Evolutionary conservation across 2,329 filamentous ascomycete species (phyloP).

Genomic region (Alternaria arborescens): DNA sequence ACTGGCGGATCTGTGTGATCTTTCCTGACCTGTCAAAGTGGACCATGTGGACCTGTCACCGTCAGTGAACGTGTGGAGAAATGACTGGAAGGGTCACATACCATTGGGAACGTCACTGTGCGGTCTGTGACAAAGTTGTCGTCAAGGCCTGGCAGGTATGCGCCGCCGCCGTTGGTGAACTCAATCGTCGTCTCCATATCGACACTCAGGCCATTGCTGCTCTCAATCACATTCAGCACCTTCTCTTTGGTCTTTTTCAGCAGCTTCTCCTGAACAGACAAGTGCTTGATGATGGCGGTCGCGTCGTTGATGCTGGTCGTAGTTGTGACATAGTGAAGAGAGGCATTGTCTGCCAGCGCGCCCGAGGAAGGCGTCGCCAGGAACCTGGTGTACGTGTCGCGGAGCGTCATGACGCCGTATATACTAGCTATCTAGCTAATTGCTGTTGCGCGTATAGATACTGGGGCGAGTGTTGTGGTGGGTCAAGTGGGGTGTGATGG

Average conservation of each 20-base stretch:
- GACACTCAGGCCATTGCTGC: constrained; percentile 71
- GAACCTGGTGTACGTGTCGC: constrained; percentile 57
- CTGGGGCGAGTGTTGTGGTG: neutral
- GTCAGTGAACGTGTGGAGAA: constrained; percentile 17
- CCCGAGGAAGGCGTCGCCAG: constrained; percentile 54
- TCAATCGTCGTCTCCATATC: constrained; percentile 86
- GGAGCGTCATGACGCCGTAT: constrained; percentile 34
- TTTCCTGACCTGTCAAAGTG: constrained; percentile 78
- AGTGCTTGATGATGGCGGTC: constrained; percentile 82
- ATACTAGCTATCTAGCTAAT: constrained; percentile 17
- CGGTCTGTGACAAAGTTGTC: constrained; percentile 93
- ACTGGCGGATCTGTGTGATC: constrained; percentile 86
- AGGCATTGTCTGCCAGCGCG: constrained; percentile 56
- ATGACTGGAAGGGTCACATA: constrained; percentile 53
- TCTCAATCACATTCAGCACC: constrained; percentile 77
- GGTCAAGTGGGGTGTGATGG: constrained; percentile 15
- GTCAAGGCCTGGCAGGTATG: constrained; percentile 87
- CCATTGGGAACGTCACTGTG: constrained; percentile 79
- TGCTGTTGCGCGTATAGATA: constrained; percentile 23
- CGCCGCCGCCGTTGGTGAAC: constrained; percentile 81
- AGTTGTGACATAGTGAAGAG: constrained; percentile 85
- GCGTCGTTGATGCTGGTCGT: constrained; percentile 76
- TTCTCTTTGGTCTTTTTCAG: constrained; percentile 86
- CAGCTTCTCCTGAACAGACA: constrained; percentile 73
- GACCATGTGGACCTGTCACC: constrained; percentile 73